These are phyloP conservation scores for Aspergillus novoparasiticus DNA, from an alignment of 2,329 filamentous ascomycete genomes.

Conservation along the genomic window DNA sequence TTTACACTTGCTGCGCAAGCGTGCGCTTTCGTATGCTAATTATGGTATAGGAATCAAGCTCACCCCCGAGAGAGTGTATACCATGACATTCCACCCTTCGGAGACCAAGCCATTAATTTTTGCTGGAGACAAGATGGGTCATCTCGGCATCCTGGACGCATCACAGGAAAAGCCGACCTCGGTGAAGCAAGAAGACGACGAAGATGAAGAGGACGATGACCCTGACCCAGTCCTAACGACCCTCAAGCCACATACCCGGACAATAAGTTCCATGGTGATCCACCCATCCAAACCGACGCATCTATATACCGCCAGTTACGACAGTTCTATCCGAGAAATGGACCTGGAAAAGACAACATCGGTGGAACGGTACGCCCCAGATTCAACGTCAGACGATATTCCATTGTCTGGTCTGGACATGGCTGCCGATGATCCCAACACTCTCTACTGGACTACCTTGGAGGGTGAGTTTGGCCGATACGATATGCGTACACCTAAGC, in stretches of 20 bases:
- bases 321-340: conserved; percentile 84
- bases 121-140: conserved; percentile 90
- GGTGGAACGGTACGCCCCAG: conserved; percentile 77
- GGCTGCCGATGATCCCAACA: conserved; percentile 67
- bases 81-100: conserved; percentile 85
- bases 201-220: conserved; percentile 65
- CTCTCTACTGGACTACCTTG: conserved; percentile 85
- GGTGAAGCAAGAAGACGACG: conserved; percentile 61
- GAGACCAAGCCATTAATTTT: conserved; percentile 85
- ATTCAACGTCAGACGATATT: conserved; percentile 68
- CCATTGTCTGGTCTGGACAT: conserved; percentile 86
- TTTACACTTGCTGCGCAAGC: not conserved
- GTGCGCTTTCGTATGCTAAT: conserved; percentile 7
- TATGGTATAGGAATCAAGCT: conserved; percentile 75
- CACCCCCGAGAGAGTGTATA: conserved; percentile 83
- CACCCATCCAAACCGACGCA: conserved; percentile 71
- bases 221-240: conserved; percentile 80
- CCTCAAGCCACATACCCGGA: conserved; percentile 86
- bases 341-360: conserved; percentile 81
- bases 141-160: conserved; percentile 87
- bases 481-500: conserved; percentile 66
- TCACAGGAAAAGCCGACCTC: conserved; percentile 50
- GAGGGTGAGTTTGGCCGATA: conserved; percentile 78
- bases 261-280: conserved; percentile 83
- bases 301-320: conserved; percentile 86